These are phyloP conservation scores for Protomyces gravidus DNA, from an alignment of 1,139 yeast species.

Conservation along the genomic window DNA sequence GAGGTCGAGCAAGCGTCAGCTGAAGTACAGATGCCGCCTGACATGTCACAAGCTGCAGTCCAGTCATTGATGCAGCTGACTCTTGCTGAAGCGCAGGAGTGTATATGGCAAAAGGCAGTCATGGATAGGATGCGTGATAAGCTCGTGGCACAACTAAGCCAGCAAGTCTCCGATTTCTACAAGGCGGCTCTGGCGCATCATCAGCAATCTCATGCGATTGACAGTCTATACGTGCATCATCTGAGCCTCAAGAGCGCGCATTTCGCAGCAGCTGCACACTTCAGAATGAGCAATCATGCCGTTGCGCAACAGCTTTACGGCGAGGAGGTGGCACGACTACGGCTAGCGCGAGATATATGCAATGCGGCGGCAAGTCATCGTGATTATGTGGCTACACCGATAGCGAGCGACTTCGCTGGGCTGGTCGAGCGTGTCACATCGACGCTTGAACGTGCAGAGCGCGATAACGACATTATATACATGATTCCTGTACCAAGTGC, in stretches of 20 bases:
- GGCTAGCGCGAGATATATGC: constrained; percentile 45
- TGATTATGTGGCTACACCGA: constrained; percentile 47
- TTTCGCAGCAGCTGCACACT: constrained; percentile 66
- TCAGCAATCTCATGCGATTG: constrained; percentile 4
- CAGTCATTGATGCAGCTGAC: constrained; percentile 49
- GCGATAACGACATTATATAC: constrained; percentile 78
- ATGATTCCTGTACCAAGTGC: constrained; percentile 57
- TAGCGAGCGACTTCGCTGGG: constrained; percentile 50
- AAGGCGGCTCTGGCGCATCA: constrained; percentile 42
- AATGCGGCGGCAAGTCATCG: constrained; percentile 41
- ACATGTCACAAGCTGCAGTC: constrained; percentile 47
- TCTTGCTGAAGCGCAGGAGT: constrained; percentile 85
- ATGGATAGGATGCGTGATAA: constrained; percentile 56
- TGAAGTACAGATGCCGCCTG: constrained; percentile 42
- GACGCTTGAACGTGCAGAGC: constrained; percentile 55
- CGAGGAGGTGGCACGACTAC: constrained; percentile 59
- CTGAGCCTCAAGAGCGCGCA: constrained; percentile 56
- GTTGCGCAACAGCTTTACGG: constrained; percentile 58
- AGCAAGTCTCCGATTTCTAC: constrained; percentile 60
- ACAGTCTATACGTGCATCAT: constrained; percentile 58
- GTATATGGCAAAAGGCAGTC: constrained; percentile 72
- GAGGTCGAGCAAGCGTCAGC: constrained; percentile 35
- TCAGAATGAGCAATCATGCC: constrained; percentile 53
- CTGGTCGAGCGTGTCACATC: constrained; percentile 48
- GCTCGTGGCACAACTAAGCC: constrained; percentile 59